phyloP scores from a whole-genome alignment of 2,329 filamentous ascomycete species.

The Bipolaris bicolor region DNA sequence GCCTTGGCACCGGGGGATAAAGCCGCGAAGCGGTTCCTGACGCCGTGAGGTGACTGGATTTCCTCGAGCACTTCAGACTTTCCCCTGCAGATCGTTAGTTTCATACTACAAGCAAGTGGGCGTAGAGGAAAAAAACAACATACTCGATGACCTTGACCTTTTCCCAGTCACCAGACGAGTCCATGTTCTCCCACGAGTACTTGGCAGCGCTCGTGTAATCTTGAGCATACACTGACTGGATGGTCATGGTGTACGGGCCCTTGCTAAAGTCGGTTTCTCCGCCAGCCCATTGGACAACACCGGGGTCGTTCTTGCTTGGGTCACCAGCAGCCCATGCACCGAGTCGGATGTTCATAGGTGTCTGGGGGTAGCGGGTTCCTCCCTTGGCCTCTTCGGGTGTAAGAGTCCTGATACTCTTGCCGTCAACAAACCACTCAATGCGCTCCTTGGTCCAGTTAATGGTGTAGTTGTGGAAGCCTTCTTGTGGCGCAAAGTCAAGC shows the following conservation, averaged over 20 bases:
- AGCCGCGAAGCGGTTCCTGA: slow-evolving; percentile 43
- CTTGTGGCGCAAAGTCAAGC: slow-evolving; percentile 39
- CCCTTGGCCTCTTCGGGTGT: slow-evolving; percentile 63
- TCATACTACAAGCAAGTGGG: neutral
- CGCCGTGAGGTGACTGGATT: slow-evolving; percentile 45
- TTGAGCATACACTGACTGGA: slow-evolving; percentile 65
- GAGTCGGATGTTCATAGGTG: slow-evolving; percentile 73
- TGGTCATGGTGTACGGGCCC: slow-evolving; percentile 75
- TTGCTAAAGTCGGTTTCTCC: slow-evolving; percentile 70
- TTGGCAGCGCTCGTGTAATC: slow-evolving; percentile 66
- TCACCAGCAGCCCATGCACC: slow-evolving; percentile 71
- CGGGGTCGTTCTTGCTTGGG: slow-evolving; percentile 49
- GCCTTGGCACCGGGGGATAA: slow-evolving; percentile 43
- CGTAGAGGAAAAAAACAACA: slow-evolving; percentile 16
- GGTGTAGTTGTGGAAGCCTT: slow-evolving; percentile 51
- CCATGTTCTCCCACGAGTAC: slow-evolving; percentile 63
- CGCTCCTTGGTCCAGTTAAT: slow-evolving; percentile 70
- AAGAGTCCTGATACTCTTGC: slow-evolving; percentile 65
- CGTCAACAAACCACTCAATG: slow-evolving; percentile 71
- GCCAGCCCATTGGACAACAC: slow-evolving; percentile 63
- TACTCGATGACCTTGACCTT: slow-evolving; percentile 58
- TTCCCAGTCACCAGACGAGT: slow-evolving; percentile 44
- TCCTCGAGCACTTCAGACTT: slow-evolving; percentile 46
- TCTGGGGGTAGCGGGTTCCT: slow-evolving; percentile 70
- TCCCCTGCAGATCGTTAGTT: slow-evolving; percentile 33